phyloP scores from a whole-genome alignment of 139 green algal genomes.

The Yamagishiella unicocca region DNA sequence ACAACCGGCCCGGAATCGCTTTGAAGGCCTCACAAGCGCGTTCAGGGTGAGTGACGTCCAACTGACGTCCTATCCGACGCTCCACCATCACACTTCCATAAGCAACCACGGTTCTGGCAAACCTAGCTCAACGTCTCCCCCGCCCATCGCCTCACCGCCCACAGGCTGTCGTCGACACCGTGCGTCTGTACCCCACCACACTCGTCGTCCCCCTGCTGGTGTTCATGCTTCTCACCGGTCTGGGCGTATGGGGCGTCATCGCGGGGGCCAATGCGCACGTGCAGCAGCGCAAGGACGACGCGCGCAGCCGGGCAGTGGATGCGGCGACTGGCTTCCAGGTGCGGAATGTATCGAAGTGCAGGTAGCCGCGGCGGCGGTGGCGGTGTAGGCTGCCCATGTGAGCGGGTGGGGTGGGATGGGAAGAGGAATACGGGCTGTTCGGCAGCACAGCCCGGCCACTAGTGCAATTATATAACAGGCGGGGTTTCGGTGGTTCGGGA shows the following conservation, averaged over 20 bases:
- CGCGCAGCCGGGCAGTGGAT: constrained; percentile 23
- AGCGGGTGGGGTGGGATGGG: no score
- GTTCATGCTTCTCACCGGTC: background rate
- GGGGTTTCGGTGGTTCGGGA: no score
- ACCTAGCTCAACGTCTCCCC: background rate
- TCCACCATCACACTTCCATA: no score
- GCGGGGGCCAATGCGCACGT: background rate
- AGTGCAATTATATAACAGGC: no score
- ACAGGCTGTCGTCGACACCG: background rate
- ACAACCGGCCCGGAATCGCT: background rate
- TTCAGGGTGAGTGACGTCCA: background rate
- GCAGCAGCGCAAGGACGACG: constrained; percentile 9
- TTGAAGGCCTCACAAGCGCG: background rate
- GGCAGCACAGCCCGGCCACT: no score
- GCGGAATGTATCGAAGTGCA: no score
- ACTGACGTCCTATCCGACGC: no score
- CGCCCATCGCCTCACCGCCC: background rate
- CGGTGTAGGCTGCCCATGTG: no score
- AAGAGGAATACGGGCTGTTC: no score
- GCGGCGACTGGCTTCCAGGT: constrained; percentile 38
- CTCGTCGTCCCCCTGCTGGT: background rate
- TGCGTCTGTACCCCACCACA: constrained; percentile 9
- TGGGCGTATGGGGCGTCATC: constrained; percentile 44
- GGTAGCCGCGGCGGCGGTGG: no score
- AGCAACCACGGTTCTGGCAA: background rate